Evolutionary conservation across 169 alveolate genomes (phyloP), one percentile per base, ranked within the genome.

Genomic region (Eimeria necatrix): DNA sequence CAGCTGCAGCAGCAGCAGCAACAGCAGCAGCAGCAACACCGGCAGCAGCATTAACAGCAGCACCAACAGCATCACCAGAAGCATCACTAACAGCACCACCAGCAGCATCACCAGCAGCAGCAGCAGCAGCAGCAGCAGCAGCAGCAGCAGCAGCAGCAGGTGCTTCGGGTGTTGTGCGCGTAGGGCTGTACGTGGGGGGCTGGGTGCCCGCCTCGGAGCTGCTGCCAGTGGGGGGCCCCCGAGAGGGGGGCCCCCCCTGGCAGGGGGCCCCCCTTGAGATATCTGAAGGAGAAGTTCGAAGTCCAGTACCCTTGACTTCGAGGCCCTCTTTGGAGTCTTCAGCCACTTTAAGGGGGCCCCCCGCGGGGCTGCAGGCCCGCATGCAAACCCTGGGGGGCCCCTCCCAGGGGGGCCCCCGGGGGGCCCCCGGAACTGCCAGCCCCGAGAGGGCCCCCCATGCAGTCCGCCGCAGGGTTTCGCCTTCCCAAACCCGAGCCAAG

Each of bases 151-250:
- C 18, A 16, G 49, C 61, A 6, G 90, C 22, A n/a, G 70, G 26
- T 56, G 20, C 41, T 83, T 52, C 32, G 26, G 24, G 48, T 59
- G 26, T 49, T 48, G 26, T 86, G 48, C 41, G n/a, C 61, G 92
- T 86, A 88, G 94, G 94, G 16, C 74, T 88, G 14, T 70, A 88
- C 94, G 78, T 88, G 2, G 94, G 73, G 2, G 94, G 94, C 41
- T 88, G 94, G 94, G 86, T 88, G 73, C 94, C 94, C 2, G 49
- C 4, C 60, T 20, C 85, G 3, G 94, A 56, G 9, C 56, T 88
- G 94, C 26, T 20, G 26, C 56, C 71, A 4, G 22, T 71, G 46
- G 68, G 10, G 46, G 88, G 70, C 26, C 88, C 70, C 32, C 26
- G 78, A n/a, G 78, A n/a, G 20, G 64, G 64, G 64, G 64, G 64